phyloP scores from a whole-genome alignment of 2,329 filamentous ascomycete species.

The Teratosphaeria viscida region DNA sequence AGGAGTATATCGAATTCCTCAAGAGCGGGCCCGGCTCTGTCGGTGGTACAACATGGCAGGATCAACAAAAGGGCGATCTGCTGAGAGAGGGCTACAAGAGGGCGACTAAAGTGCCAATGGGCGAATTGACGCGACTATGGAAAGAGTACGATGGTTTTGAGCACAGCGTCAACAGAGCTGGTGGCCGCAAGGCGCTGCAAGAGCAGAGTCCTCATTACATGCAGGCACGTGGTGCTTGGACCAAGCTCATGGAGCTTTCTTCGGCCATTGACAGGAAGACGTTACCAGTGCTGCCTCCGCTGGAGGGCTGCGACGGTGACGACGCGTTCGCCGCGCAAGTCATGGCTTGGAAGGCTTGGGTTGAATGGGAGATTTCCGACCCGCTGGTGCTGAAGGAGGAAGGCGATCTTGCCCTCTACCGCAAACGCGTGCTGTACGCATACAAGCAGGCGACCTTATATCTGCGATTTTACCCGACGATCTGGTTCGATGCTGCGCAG shows the following conservation, averaged over 20 bases:
- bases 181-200: slow-evolving; percentile 86
- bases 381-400: slow-evolving; percentile 77
- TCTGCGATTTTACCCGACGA: slow-evolving; percentile 84
- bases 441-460: slow-evolving; percentile 94
- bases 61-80: slow-evolving; percentile 94
- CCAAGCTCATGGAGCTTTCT: slow-evolving; percentile 80
- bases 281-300: slow-evolving; percentile 70
- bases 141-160: slow-evolving; percentile 98
- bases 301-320: slow-evolving; percentile 76
- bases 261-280: slow-evolving; percentile 65
- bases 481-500: slow-evolving; percentile 90
- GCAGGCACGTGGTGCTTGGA: slow-evolving; percentile 86
- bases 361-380: slow-evolving; percentile 87
- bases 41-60: slow-evolving; percentile 84
- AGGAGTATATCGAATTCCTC: slow-evolving; percentile 89
- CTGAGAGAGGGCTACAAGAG: slow-evolving; percentile 86
- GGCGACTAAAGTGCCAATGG: slow-evolving; percentile 77
- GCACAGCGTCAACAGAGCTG: slow-evolving; percentile 84
- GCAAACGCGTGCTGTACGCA: slow-evolving; percentile 71
- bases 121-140: slow-evolving; percentile 62
- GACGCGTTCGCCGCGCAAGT: slow-evolving; percentile 76
- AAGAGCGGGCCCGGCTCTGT: slow-evolving; percentile 69
- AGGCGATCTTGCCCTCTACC: slow-evolving; percentile 58
- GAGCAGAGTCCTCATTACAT: slow-evolving; percentile 90
- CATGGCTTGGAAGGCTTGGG: slow-evolving; percentile 85